Evolutionary conservation across 371 early-diverging fungal species (phyloP).

Genomic region (Mortierella sp.): DNA sequence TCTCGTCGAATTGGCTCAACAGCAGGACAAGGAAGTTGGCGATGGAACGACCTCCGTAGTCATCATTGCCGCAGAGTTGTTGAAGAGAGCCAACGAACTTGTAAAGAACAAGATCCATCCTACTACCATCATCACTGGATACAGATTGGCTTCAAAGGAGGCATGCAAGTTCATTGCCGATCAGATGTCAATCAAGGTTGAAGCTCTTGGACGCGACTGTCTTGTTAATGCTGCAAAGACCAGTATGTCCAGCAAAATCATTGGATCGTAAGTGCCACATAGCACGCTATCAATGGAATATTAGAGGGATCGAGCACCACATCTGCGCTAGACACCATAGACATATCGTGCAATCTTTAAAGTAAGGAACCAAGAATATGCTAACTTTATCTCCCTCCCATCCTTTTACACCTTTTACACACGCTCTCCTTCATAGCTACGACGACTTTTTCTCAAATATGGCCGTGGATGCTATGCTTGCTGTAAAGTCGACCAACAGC

Average conservation of each 20-base stretch:
- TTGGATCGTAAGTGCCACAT: constrained; percentile 80
- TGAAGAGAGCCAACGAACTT: constrained; percentile 96
- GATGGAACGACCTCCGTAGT: constrained; percentile 99
- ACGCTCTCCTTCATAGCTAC: constrained; percentile 67
- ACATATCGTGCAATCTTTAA: neutral
- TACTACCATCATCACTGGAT: constrained; percentile 98
- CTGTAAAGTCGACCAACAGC: constrained; percentile 90
- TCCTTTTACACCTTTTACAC: too few relatives aligned
- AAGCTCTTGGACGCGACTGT: constrained; percentile 92
- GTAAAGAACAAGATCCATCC: constrained; percentile 99
- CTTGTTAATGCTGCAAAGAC: constrained; percentile 98
- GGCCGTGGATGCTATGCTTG: constrained; percentile 95
- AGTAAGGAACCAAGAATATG: neutral
- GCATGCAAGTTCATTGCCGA: constrained; percentile 98
- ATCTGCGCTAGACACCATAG: neutral
- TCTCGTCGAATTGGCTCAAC: constrained; percentile 98
- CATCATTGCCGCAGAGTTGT: constrained; percentile 97
- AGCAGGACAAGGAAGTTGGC: constrained; percentile 99
- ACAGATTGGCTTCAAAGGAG: constrained; percentile 98
- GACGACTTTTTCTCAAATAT: constrained; percentile 97
- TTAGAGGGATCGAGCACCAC: too few relatives aligned
- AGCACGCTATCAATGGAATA: neutral
- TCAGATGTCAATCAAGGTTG: constrained; percentile 95
- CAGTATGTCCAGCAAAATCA: constrained; percentile 98
- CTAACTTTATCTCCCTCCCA: neutral